A percentile compares a stretch with the other conserved stretches of the same genome.
Conservation (phyloP, 2,329 filamentous ascomycete species). For the Cladobotryum protrusum region DNA sequence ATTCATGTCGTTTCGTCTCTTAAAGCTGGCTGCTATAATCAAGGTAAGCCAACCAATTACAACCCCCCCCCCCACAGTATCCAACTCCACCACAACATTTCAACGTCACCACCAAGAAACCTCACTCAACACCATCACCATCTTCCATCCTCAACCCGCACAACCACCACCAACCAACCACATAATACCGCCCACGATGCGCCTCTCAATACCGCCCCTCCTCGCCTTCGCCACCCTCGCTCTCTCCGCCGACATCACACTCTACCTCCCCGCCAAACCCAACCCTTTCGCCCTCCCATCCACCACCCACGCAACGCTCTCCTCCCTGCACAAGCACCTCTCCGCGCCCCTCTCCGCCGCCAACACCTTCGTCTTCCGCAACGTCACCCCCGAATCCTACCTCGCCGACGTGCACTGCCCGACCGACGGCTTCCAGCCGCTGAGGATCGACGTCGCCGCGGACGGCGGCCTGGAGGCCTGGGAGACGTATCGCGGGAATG, state of each 20-base stretch:
- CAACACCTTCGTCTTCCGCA: slow-evolving; percentile 70
- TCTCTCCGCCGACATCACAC: slow-evolving; percentile 30
- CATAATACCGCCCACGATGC: slow-evolving; percentile 4
- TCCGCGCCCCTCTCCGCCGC: slow-evolving; percentile 58
- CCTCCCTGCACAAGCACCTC: slow-evolving; percentile 31
- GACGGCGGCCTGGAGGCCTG: slow-evolving; percentile 54
- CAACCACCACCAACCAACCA: neutral
- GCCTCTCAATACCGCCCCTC: slow-evolving; percentile 14
- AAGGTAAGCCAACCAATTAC: neutral
- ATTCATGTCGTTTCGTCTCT: too few species aligned
- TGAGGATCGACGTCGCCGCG: slow-evolving; percentile 66
- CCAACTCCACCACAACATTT: neutral
- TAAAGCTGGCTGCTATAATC: too few species aligned
- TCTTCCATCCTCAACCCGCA: neutral
- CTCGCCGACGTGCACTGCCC: slow-evolving; percentile 73
- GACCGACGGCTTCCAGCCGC: slow-evolving; percentile 68
- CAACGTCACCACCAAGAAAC: neutral
- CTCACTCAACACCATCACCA: neutral
- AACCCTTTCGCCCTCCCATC: slow-evolving; percentile 53
- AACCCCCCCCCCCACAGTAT: neutral
- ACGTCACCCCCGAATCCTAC: slow-evolving; percentile 68
- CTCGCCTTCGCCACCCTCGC: slow-evolving; percentile 28
- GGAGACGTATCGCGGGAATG: slow-evolving; percentile 84
- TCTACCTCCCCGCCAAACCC: slow-evolving; percentile 42
- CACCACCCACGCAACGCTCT: slow-evolving; percentile 59